Conservation (phyloP, 176 grass and related monocot species). For the Dendrocalamus sinicus region DNA sequence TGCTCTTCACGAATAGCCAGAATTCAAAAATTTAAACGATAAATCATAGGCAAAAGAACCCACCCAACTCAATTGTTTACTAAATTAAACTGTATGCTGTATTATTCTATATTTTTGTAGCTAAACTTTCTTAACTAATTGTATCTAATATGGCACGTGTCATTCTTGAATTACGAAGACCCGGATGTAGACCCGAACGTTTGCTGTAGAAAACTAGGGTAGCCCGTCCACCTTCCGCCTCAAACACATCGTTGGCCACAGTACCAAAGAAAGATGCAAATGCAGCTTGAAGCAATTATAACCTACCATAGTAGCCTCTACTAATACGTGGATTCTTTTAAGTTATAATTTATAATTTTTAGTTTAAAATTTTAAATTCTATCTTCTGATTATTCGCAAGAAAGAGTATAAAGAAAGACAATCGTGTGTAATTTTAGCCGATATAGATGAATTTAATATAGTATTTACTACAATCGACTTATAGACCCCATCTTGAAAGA, state of each 20-base stretch:
- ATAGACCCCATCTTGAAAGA: no score
- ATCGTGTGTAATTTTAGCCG: fast-evolving
- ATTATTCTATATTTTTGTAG: no score
- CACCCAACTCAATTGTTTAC: neutral
- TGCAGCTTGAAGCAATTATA: neutral
- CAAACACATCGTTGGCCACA: neutral
- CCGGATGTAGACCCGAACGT: neutral
- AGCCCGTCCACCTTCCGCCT: neutral
- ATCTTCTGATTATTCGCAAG: fast-evolving
- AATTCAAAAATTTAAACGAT: no score
- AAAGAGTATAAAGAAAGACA: no score
- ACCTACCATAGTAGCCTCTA: neutral
- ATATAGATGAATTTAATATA: no score
- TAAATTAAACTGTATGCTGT: neutral
- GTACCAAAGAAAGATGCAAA: neutral
- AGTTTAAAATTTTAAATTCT: no score
- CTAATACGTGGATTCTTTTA: no score
- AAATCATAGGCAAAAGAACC: no score
- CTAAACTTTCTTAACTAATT: neutral
- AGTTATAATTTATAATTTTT: no score
- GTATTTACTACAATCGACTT: no score
- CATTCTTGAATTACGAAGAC: neutral
- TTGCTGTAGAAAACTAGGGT: neutral
- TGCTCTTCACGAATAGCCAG: fast-evolving
- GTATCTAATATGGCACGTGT: neutral